Evolutionary conservation across 345 rosid genomes (phyloP), one percentile per base, ranked within the genome.

Genomic region (Boechera retrofracta): DNA sequence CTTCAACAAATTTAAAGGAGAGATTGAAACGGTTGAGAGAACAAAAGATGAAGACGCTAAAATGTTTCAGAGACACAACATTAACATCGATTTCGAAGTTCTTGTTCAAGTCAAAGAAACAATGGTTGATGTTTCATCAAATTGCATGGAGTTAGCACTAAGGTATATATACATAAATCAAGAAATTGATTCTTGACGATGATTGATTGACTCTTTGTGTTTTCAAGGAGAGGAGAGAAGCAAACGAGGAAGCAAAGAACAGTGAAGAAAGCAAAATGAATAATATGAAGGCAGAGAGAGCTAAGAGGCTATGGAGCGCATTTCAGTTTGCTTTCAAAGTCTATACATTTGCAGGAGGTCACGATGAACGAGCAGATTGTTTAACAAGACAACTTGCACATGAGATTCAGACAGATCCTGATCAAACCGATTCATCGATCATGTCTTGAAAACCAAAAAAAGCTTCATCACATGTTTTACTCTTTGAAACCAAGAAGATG

Each of bases 101-200:
- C 80, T 90, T 33, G 77, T 72, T 24, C 82, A 75, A 41, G 83
- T 90, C 47, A 90, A 90, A 79, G 92, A 90, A 75, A 65, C 84
- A 1, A 81, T 86, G 88, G 91, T 90, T 52, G 92, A 88, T 83
- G 85, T 90, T 77, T 90, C 95, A 63, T 90, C 95, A 29, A 83
- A 83, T 61, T 88, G 89, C 80, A 84, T 90, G 86, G 92, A 86
- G 79, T 67, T 84, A 63, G 89, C 87, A 47, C 80, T 90, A 28
- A 79, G 92, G 95, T 88, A 79, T 8, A 33, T 47, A 39, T 33
- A 16, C 15, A 63, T 4, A 24, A 29, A 39, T 10, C 11, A 15
- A 31, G 39, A 49, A 21, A 15, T 12, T n/a, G 15, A 51, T 10
- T 72, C 42, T 45, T 0, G 7, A 10, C 0, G n/a, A 39, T 63